phyloP scores from a whole-genome alignment of 2,329 filamentous ascomycete species.

The Trichoderma brevicompactum region DNA sequence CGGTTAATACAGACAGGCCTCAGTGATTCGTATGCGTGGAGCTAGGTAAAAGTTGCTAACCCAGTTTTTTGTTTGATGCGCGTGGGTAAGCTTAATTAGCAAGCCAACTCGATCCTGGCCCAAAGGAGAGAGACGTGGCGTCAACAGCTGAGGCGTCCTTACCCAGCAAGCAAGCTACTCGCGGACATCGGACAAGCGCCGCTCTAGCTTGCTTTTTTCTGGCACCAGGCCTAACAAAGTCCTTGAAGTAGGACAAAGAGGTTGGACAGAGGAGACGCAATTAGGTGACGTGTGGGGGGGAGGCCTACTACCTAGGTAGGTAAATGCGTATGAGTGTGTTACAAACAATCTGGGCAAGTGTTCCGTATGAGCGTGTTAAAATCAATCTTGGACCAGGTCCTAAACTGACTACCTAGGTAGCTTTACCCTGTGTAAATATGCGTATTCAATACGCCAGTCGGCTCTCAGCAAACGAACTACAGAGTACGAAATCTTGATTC shows the following conservation, averaged over 20 bases:
- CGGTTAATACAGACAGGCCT: background rate
- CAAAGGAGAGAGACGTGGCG: slow-evolving; percentile 2
- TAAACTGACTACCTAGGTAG: too few relatives aligned
- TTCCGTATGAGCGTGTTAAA: too few relatives aligned
- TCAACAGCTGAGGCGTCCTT: slow-evolving; percentile 24
- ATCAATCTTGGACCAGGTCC: too few relatives aligned
- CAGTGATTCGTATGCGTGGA: background rate
- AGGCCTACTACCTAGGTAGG: too few relatives aligned
- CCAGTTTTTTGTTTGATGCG: background rate
- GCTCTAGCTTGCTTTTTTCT: background rate
- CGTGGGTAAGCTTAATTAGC: slow-evolving; percentile 3
- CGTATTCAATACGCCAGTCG: too few relatives aligned
- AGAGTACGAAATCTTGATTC: too few relatives aligned
- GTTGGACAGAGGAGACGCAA: slow-evolving; percentile 17
- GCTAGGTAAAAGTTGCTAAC: background rate
- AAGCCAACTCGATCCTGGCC: background rate
- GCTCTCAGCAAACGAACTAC: too few relatives aligned
- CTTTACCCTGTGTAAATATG: too few relatives aligned
- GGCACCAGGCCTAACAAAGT: too few relatives aligned
- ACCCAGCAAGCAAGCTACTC: background rate
- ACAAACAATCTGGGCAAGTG: too few relatives aligned
- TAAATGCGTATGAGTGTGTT: too few relatives aligned
- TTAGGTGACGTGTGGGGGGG: slow-evolving; percentile 15
- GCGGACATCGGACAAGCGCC: background rate
- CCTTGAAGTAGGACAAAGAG: background rate